Conservation (phyloP, 1,284 basidiomycete genomes). For the Sporisorium reilianum region DNA sequence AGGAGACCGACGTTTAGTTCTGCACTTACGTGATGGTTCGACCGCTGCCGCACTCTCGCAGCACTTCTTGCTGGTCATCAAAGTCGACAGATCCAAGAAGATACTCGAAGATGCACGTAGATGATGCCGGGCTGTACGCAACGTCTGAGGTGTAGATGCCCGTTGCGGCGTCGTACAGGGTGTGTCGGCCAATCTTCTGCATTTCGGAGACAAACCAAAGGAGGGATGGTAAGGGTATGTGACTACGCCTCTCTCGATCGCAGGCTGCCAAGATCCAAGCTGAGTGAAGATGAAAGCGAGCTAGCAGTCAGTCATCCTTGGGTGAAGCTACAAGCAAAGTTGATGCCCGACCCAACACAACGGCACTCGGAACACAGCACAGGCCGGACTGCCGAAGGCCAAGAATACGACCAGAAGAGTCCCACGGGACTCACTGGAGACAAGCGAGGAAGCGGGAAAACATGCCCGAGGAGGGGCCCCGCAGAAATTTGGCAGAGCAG, state of each 20-base stretch:
- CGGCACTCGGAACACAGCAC: background rate
- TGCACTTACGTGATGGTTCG: slow-evolving; percentile 18
- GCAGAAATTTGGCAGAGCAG: no score
- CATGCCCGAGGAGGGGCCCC: background rate
- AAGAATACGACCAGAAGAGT: background rate
- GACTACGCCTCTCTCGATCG: background rate
- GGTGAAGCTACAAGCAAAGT: background rate
- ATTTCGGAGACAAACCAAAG: background rate
- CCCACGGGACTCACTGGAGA: background rate
- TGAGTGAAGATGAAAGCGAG: background rate
- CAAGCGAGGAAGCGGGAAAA: background rate
- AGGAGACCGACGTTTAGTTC: no score
- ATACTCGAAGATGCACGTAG: slow-evolving; percentile 26
- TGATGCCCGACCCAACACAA: background rate
- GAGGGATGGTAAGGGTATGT: background rate
- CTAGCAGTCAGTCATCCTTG: background rate
- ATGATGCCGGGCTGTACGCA: slow-evolving; percentile 3
- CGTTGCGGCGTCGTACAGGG: slow-evolving; percentile 13
- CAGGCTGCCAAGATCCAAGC: background rate
- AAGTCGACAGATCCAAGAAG: slow-evolving; percentile 22
- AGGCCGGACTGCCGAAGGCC: background rate
- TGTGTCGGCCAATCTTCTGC: slow-evolving; percentile 21
- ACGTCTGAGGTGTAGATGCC: slow-evolving; percentile 19
- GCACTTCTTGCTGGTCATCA: slow-evolving; percentile 19
- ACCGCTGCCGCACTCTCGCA: slow-evolving; percentile 22